These are phyloP conservation scores for Camelina neglecta DNA, from an alignment of 345 rosid species.

Conservation along the genomic window DNA sequence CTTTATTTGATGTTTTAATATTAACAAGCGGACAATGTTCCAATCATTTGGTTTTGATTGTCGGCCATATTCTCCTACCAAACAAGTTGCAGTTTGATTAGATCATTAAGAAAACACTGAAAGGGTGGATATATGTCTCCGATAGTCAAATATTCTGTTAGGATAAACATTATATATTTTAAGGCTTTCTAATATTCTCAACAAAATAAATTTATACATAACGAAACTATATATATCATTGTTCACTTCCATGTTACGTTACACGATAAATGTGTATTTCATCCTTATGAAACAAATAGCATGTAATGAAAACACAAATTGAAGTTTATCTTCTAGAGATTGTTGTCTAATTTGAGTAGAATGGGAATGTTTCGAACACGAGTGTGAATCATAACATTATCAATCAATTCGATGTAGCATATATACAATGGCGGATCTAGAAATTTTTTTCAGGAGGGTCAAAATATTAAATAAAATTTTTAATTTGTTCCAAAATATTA, in stretches of 20 bases:
- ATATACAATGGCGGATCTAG: too few relatives aligned
- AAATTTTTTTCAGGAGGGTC: too few relatives aligned
- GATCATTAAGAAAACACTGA: background rate
- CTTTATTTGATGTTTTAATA: constrained; percentile 5
- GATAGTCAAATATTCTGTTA: background rate
- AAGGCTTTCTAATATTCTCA: background rate
- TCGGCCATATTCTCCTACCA: constrained; percentile 42
- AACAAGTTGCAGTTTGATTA: constrained; percentile 15
- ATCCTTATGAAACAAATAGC: background rate
- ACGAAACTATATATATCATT: background rate
- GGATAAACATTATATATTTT: background rate
- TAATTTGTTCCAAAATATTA: too few relatives aligned
- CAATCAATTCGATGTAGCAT: too few relatives aligned
- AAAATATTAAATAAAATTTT: too few relatives aligned
- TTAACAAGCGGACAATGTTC: constrained; percentile 27
- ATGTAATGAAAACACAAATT: background rate
- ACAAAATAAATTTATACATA: background rate
- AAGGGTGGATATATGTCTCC: background rate
- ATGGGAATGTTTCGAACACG: background rate
- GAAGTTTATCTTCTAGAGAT: background rate
- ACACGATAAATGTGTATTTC: background rate
- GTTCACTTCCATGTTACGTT: background rate
- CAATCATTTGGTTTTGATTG: constrained; percentile 29
- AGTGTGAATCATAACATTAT: too few relatives aligned
- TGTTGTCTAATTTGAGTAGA: background rate